Evolutionary conservation across 2,329 filamentous ascomycete genomes (phyloP), one percentile per base, ranked within the genome.

Genomic region (Domatiomyces globalis): DNA sequence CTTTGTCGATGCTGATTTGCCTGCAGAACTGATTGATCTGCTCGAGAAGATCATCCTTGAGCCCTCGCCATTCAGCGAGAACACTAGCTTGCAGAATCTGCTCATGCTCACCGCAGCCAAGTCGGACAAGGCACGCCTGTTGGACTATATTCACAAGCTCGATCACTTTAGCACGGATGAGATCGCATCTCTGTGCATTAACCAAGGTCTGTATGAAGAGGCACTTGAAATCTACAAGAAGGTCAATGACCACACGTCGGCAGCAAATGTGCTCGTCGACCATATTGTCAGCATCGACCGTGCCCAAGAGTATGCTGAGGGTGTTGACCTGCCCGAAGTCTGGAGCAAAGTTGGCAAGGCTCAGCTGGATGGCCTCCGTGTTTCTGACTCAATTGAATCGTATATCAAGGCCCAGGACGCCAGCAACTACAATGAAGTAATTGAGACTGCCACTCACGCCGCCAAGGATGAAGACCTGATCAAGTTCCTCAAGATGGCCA

Each of bases 31-130:
- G 49, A 96, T 98, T 62, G 94, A 98, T 69, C 80, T 98, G 39
- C 78, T 98, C 17, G 94, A 98, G 76, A 98, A 96, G 81, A 98
- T 98, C 60, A 90, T 98, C 29, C 75, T 98, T n/a, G 92, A 98
- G 74, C 94, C 92, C n/a, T 94, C 90, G 4, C 87, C 87, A 4
- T 98, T 98, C 76, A 95, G 87, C 63, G 94, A 98, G 71, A 98
- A 98, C 69, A 80, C 87, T 63, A 95, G 87, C 67, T 76, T 98
- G 52, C 94, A 98, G 71, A 98, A 98, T 69, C 72, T 98, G 54
- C 80, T 98, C 55, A 87, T 98, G 75, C 83, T 96, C 63, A 98
- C 92, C 22, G 92, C 94, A 45, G 88, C 88, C 61, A 95, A 95
- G 74, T 89, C 92, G 10, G 94, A 98, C 69, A 95, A 95, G 73